Evolutionary conservation across 2,329 filamentous ascomycete species (phyloP).

Genomic region (Aspergillus oerlinghausenensis): DNA sequence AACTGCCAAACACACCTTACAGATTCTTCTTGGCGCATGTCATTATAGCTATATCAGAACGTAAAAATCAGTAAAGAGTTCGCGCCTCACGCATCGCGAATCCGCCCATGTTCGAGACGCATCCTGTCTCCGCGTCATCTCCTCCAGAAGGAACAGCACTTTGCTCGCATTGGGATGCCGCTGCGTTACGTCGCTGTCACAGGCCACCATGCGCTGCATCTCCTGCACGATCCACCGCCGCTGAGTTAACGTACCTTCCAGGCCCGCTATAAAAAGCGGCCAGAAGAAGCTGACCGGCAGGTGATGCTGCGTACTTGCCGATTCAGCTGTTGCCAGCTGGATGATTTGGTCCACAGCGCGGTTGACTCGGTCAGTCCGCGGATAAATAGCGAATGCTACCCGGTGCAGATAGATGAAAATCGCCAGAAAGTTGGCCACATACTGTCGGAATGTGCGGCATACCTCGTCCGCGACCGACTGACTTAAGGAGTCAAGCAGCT

Average conservation of each 20-base stretch:
- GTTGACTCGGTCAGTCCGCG: conserved; percentile 33
- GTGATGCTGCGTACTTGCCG: conserved; percentile 10
- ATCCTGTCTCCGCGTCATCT: conserved; percentile 33
- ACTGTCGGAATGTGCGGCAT: conserved; percentile 31
- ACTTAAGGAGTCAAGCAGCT: conserved; percentile 22
- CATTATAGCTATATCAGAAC: conserved; percentile 23
- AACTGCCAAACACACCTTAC: neutral
- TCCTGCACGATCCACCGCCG: conserved; percentile 30
- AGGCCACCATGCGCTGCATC: conserved; percentile 29
- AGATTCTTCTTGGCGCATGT: neutral
- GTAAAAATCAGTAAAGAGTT: conserved; percentile 32
- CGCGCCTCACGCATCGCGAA: conserved; percentile 29
- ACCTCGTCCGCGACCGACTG: conserved; percentile 23
- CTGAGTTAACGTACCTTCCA: conserved; percentile 29
- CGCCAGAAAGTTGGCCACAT: conserved; percentile 32
- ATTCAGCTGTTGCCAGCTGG: conserved; percentile 29
- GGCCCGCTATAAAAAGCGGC: conserved; percentile 32
- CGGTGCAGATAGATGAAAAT: conserved; percentile 35
- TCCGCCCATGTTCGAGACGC: conserved; percentile 32
- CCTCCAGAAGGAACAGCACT: conserved; percentile 26
- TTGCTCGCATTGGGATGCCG: conserved; percentile 32
- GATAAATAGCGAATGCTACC: conserved; percentile 35
- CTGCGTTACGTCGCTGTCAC: neutral
- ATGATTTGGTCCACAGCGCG: conserved; percentile 33
- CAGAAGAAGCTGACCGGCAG: conserved; percentile 31